A percentile compares a stretch with the other conserved stretches of the same genome.
These are phyloP conservation scores for Hymenoscyphus linearis DNA, from an alignment of 2,329 filamentous ascomycete genomes.

Conservation along the genomic window DNA sequence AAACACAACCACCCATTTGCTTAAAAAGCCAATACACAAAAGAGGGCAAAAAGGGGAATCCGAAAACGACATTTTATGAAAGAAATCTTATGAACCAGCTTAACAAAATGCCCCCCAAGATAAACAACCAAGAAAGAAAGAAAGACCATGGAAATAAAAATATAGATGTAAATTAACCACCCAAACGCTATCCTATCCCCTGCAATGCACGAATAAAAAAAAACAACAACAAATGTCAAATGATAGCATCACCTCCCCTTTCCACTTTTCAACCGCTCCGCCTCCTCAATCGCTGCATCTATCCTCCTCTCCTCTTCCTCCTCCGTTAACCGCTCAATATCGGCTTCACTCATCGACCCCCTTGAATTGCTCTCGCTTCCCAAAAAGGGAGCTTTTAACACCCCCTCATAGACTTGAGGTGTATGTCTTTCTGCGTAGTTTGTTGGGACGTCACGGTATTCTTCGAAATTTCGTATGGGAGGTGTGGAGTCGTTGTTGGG, in stretches of 20 bases:
- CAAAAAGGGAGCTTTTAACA: not conserved
- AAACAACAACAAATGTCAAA: too few species aligned
- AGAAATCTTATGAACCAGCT: not conserved
- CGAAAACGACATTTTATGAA: too few species aligned
- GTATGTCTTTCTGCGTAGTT: constrained; percentile 17
- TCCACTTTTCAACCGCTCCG: constrained; percentile 11
- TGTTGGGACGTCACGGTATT: constrained; percentile 20
- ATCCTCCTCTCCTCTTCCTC: constrained; percentile 31
- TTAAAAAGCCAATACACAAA: not conserved
- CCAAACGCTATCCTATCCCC: too few species aligned
- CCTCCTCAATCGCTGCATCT: constrained; percentile 28
- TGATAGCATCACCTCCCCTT: not conserved
- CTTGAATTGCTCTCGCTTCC: constrained; percentile 2
- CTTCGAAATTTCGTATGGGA: constrained; percentile 10
- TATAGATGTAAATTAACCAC: not conserved
- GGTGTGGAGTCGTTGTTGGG: not conserved
- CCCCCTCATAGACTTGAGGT: constrained; percentile 14
- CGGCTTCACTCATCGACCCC: constrained; percentile 23
- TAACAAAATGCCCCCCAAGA: not conserved
- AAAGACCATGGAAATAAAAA: too few species aligned
- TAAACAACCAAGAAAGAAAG: not conserved
- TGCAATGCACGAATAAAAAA: too few species aligned
- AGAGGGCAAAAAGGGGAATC: not conserved
- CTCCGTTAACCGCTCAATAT: constrained; percentile 20
- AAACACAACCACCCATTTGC: not conserved